These are phyloP conservation scores for Linum usitatissimum DNA, from an alignment of 345 rosid genomes.

Conservation along the genomic window DNA sequence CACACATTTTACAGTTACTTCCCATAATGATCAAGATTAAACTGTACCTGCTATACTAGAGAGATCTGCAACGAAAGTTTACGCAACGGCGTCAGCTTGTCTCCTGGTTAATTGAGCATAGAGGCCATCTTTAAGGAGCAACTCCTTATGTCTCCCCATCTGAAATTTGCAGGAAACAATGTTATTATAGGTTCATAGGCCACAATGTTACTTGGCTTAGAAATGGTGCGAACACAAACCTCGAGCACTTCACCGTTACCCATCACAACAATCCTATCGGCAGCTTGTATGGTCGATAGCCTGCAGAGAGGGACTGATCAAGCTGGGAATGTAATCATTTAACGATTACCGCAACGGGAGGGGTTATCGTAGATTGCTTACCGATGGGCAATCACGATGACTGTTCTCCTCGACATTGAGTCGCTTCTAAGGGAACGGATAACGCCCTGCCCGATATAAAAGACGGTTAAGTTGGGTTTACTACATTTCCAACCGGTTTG, in stretches of 20 bases:
- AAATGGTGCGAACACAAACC: constrained; percentile 30
- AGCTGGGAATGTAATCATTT: constrained; percentile 9
- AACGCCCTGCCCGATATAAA: constrained; percentile 43
- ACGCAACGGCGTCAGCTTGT: constrained; percentile 81
- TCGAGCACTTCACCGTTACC: constrained; percentile 63
- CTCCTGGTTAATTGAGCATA: constrained; percentile 73
- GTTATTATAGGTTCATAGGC: not conserved
- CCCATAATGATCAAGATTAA: no score
- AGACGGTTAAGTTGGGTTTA: constrained; percentile 2
- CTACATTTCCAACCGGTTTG: not conserved
- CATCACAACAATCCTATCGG: constrained; percentile 87
- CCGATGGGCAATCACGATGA: constrained; percentile 89
- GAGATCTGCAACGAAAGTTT: constrained; percentile 14
- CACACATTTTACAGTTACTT: no score
- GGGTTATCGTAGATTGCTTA: constrained; percentile 7
- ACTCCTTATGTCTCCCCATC: constrained; percentile 83
- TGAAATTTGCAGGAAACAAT: constrained; percentile 15
- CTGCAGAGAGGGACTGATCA: constrained; percentile 29
- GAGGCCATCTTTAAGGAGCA: constrained; percentile 56
- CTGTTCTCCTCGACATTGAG: constrained; percentile 52
- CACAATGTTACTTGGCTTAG: not conserved
- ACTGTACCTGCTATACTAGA: not conserved
- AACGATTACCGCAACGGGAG: not conserved
- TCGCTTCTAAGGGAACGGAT: constrained; percentile 62
- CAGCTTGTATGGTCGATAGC: constrained; percentile 89